Base-by-base conservation (phyloP, 306 rosid genomes). In the Pyrus pyrifolia region DNA sequence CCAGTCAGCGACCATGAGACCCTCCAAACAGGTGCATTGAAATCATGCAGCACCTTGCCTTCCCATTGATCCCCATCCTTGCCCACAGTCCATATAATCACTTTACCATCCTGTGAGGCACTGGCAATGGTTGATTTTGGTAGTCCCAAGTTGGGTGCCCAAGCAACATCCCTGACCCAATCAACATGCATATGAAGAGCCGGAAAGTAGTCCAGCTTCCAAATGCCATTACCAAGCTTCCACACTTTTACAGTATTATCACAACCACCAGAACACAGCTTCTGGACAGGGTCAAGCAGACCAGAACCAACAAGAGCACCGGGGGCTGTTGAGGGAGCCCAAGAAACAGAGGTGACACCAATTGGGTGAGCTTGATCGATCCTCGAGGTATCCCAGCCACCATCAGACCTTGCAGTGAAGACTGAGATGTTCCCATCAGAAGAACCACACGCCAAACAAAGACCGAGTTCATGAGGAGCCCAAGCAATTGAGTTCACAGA, bases 171-270 rank as follows among this genome's bases (percentile, higher is more conserved):
- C 69, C 93, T 86, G 73, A 90, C 97, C 93, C 96, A 90, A 89
- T 92, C 97, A 25, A 79, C 79, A 61, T 92, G 97, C 96, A 84
- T 90, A 29, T 88, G 87, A 84, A 90, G 93, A 63, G 97, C 92
- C 40, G 97, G 96, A 79, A 87, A 92, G 85, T 96, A 92, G 68
- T 92, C 97, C 96, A 88, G 81, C 89, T 87, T 92, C 96, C 97
- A 92, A 45, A 49, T 66, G 31, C 96, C 97, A 73, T 90, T 84
- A 71, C 22, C 73, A 27, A 87, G 91, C 82, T 87, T 88, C 97
- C 93, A 90, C 53, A 90, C 88, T 81, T 87, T 92, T 52, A 92
- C 92, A 60, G 92, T 92, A 59, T 92, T 92, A 78, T 92, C 97
- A 85, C 93, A 92, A 19, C 97, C 96, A 76, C 96, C 96, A 30